Conservation (phyloP, 2,329 filamentous ascomycete species). For the Aspergillus novoparasiticus region DNA sequence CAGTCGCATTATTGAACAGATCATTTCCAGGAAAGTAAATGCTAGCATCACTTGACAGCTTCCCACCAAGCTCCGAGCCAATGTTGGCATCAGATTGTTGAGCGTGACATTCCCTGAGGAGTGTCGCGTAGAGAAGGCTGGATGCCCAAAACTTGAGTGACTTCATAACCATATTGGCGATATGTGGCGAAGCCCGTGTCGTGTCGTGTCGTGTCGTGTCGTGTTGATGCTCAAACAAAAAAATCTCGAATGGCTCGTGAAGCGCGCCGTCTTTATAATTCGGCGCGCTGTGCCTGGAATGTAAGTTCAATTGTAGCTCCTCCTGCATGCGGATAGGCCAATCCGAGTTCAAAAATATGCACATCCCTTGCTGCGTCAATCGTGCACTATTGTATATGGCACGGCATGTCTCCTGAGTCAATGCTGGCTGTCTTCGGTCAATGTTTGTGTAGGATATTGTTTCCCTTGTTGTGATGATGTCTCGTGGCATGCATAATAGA, state of each 20-base stretch:
- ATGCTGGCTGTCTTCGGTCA: not conserved
- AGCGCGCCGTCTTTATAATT: not conserved
- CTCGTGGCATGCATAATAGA: not conserved
- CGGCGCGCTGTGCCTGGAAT: not conserved
- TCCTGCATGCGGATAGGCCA: not conserved
- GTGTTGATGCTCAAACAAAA: not conserved
- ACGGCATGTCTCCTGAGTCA: not conserved
- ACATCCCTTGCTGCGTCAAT: not conserved
- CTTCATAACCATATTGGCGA: not conserved
- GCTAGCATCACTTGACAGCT: slow-evolving; percentile 10
- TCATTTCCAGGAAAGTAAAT: slow-evolving; percentile 12
- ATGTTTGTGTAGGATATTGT: not conserved
- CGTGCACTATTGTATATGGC: not conserved
- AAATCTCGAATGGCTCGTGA: not conserved
- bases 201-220: not conserved
- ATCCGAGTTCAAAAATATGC: not conserved
- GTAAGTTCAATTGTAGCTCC: not conserved
- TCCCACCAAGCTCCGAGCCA: not conserved
- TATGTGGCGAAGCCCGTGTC: not conserved
- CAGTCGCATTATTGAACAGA: slow-evolving; percentile 10
- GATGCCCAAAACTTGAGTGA: not conserved
- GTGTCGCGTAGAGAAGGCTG: not conserved
- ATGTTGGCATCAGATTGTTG: not conserved
- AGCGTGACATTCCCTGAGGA: not conserved
- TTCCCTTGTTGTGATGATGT: not conserved